phyloP scores from a whole-genome alignment of 768 basidiomycete genomes.

The Phanerodontia chrysosporium region DNA sequence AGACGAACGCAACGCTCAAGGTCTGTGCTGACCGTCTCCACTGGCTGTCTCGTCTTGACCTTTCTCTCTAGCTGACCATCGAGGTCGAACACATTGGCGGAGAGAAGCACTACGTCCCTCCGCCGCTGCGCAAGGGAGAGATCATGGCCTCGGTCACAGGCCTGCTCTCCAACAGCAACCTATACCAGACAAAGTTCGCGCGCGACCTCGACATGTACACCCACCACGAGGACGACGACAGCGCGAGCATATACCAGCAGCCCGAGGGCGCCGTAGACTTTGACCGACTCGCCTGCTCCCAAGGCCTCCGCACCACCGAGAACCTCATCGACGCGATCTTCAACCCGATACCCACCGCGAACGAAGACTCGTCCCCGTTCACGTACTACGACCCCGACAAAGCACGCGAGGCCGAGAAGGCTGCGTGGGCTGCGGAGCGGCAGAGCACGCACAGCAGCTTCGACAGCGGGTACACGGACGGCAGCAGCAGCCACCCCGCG shows the following conservation, averaged over 20 bases:
- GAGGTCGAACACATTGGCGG: conserved; percentile 52
- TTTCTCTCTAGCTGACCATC: conserved; percentile 47
- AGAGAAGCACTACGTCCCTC: conserved; percentile 52
- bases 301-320: conserved; percentile 64
- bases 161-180: conserved; percentile 48
- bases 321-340: conserved; percentile 75
- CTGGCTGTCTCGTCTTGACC: neutral
- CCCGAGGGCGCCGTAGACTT: conserved; percentile 23
- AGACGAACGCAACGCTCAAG: conserved; percentile 77
- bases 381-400: conserved; percentile 22
- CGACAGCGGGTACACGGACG: conserved; percentile 7
- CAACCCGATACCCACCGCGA: conserved; percentile 50
- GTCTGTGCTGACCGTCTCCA: conserved; percentile 29
- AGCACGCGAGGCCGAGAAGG: conserved; percentile 3
- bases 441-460: conserved; percentile 9
- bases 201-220: conserved; percentile 45
- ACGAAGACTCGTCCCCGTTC: conserved; percentile 20
- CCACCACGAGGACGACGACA: conserved; percentile 13
- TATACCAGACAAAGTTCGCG: conserved; percentile 44
- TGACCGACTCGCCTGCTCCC: conserved; percentile 41
- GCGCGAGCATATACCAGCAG: neutral
- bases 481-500: conserved; percentile 2
- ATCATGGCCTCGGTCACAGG: conserved; percentile 65
- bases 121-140: conserved; percentile 68
- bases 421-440: neutral